Percentiles rank a stretch among this genome's conserved stretches.
Evolutionary conservation across 306 rosid genomes (phyloP).

Genomic region (Oemleria cerasiformis): DNA sequence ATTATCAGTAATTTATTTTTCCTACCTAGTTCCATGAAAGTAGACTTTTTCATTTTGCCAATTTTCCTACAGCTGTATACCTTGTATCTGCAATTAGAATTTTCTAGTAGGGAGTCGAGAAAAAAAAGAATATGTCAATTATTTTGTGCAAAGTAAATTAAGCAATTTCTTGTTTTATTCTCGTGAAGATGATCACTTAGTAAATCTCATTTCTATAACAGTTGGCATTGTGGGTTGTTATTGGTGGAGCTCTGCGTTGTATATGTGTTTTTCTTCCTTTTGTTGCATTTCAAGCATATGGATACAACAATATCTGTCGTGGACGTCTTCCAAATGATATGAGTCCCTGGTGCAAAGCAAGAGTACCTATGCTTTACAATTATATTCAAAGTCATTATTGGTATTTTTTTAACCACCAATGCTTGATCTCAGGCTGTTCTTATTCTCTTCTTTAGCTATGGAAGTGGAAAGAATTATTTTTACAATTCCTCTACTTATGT

Average conservation of each 20-base stretch:
- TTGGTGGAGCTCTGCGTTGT: conserved; percentile 59
- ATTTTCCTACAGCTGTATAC: background rate
- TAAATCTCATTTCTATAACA: conserved; percentile 31
- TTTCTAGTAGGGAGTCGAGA: background rate
- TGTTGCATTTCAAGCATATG: conserved; percentile 80
- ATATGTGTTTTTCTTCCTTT: conserved; percentile 69
- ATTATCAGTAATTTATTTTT: background rate
- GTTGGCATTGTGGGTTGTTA: conserved; percentile 62
- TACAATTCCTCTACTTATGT: conserved; percentile 12
- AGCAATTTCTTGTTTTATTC: background rate
- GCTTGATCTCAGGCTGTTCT: background rate
- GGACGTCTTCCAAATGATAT: conserved; percentile 48
- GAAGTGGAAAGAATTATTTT: conserved; percentile 2
- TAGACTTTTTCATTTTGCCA: background rate
- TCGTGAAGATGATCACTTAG: background rate
- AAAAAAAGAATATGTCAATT: background rate
- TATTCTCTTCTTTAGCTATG: background rate
- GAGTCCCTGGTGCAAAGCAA: conserved; percentile 95
- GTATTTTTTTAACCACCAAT: conserved; percentile 41
- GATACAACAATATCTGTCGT: conserved; percentile 68
- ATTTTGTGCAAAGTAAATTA: background rate
- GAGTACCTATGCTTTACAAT: conserved; percentile 73
- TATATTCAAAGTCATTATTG: conserved; percentile 89
- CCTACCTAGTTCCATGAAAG: background rate
- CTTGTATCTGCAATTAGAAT: background rate